Conservation (phyloP, 768 basidiomycete genomes). For the Lepiota brunneoincarnata region DNA sequence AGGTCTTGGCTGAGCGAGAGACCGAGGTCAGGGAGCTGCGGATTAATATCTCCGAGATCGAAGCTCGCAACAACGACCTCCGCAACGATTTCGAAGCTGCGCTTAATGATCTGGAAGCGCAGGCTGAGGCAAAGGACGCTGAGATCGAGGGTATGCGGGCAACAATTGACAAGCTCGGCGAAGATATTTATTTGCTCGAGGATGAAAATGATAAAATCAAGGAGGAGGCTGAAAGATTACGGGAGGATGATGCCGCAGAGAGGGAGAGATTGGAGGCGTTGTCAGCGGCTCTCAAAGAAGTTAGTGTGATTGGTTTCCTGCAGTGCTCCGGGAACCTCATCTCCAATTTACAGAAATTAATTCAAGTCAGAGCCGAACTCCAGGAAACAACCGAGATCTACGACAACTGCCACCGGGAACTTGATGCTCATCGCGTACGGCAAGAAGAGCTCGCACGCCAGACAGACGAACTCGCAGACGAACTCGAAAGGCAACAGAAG, state of each 20-base stretch:
- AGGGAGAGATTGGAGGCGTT: conserved; percentile 66
- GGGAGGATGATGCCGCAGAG: conserved; percentile 75
- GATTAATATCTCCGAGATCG: conserved; percentile 71
- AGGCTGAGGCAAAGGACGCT: conserved; percentile 75
- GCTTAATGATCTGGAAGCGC: conserved; percentile 72
- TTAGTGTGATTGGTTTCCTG: conserved; percentile 24
- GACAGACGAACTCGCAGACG: conserved; percentile 66
- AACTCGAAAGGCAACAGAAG: conserved; percentile 57
- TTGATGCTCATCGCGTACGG: conserved; percentile 62
- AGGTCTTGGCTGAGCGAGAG: conserved; percentile 80
- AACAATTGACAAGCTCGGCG: conserved; percentile 78
- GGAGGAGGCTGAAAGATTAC: conserved; percentile 25
- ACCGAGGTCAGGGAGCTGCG: conserved; percentile 74
- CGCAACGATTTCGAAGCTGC: conserved; percentile 74
- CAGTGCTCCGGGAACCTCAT: background rate
- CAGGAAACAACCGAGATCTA: conserved; percentile 64
- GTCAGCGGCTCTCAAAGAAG: conserved; percentile 78
- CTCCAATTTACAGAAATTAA: conserved; percentile 57
- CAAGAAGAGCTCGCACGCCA: conserved; percentile 79
- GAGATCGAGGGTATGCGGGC: conserved; percentile 72
- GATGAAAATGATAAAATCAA: conserved; percentile 54
- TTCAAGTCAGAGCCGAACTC: conserved; percentile 59
- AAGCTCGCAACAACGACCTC: conserved; percentile 66
- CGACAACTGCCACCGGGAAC: conserved; percentile 60
- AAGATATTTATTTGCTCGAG: conserved; percentile 81